Conservation (phyloP, 345 rosid species). For the Bruguiera gymnorhiza region DNA sequence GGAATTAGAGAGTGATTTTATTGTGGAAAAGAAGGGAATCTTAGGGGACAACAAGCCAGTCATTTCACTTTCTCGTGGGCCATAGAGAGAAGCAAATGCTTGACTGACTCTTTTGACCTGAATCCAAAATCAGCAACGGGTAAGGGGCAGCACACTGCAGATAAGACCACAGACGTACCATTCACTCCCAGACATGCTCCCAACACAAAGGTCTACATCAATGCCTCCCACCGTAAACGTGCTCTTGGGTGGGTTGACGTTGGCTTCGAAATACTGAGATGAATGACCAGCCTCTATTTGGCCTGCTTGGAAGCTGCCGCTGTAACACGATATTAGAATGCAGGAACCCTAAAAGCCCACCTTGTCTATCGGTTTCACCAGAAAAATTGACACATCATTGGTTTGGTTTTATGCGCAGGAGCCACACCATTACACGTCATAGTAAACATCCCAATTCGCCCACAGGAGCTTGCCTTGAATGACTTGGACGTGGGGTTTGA, state of each 20-base stretch:
- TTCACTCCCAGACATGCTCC: slow-evolving; percentile 7
- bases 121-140: slow-evolving; percentile 26
- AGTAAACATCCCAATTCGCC: too few relatives aligned
- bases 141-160: slow-evolving; percentile 7
- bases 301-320: slow-evolving; percentile 13
- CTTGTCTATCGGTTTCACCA: neutral
- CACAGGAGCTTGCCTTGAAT: too few relatives aligned
- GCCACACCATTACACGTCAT: too few relatives aligned
- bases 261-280: neutral
- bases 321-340: neutral
- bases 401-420: too few relatives aligned
- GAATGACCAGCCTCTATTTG: slow-evolving; percentile 19
- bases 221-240: neutral
- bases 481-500: too few relatives aligned
- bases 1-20: slow-evolving; percentile 8
- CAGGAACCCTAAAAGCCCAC: too few relatives aligned
- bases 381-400: neutral
- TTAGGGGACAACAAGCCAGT: slow-evolving; percentile 16
- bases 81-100: slow-evolving; percentile 21
- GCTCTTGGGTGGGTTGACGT: slow-evolving; percentile 9
- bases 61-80: slow-evolving; percentile 73
- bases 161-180: neutral
- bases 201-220: neutral
- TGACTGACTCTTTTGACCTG: slow-evolving; percentile 73
- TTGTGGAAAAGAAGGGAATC: slow-evolving; percentile 11